Evolutionary conservation across 257 asterid species (phyloP).

Genomic region (Solanum tarapatanum): DNA sequence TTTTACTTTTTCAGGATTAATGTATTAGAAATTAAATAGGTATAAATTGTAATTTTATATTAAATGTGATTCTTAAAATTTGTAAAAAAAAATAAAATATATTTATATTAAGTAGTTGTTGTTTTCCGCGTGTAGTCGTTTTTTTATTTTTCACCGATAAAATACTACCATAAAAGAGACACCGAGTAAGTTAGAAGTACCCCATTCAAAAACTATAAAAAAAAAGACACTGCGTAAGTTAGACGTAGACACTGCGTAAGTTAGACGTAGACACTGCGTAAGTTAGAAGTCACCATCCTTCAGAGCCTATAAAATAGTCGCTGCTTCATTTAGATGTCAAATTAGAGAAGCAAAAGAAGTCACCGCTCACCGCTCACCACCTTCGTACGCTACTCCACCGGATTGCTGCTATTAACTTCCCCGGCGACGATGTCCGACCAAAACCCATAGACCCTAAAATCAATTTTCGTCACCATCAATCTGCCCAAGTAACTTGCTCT

Average conservation of each 20-base stretch:
- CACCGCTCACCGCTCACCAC: not conserved
- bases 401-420: not conserved
- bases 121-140: not conserved
- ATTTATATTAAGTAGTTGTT: not conserved
- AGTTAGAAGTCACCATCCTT: not conserved
- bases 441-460: conserved; percentile 6
- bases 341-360: not conserved
- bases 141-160: not conserved
- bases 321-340: not conserved
- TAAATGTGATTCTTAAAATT: no score
- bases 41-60: no score
- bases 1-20: no score
- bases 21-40: no score
- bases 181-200: no score
- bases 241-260: no score
- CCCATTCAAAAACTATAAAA: no score
- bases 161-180: no score
- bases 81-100: no score
- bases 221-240: no score
- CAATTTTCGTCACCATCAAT: conserved; percentile 2
- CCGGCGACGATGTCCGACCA: not conserved
- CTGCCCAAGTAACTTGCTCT: not conserved
- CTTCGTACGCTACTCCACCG: not conserved
- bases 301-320: not conserved
- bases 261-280: not conserved